Evolutionary conservation across 768 basidiomycete species (phyloP).

Genomic region (Gautieria morchelliformis): DNA sequence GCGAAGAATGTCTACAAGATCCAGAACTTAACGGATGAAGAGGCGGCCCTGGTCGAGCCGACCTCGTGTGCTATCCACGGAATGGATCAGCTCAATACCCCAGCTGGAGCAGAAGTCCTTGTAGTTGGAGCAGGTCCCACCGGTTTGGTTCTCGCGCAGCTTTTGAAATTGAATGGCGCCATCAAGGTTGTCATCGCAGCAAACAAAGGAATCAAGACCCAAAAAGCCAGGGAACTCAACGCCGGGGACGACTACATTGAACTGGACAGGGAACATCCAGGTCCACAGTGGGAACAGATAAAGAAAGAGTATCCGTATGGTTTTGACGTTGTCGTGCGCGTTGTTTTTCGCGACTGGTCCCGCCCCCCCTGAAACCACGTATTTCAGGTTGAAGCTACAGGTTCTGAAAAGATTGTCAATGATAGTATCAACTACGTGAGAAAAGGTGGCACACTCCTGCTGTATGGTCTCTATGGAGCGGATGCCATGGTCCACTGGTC

Average conservation of each 20-base stretch:
- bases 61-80: constrained; percentile 89
- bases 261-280: constrained; percentile 66
- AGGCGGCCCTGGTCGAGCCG: constrained; percentile 81
- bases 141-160: constrained; percentile 81
- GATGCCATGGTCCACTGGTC: constrained; percentile 79
- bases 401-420: constrained; percentile 79
- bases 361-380: too few relatives aligned
- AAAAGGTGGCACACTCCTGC: constrained; percentile 53
- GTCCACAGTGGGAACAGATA: constrained; percentile 69
- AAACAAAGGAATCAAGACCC: constrained; percentile 86
- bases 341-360: not conserved
- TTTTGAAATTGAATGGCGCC: constrained; percentile 83
- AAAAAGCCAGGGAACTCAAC: constrained; percentile 70
- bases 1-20: constrained; percentile 83
- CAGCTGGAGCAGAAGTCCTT: constrained; percentile 79
- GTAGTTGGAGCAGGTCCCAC: constrained; percentile 88
- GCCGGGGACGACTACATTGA: constrained; percentile 82
- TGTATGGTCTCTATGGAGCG: constrained; percentile 88
- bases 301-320: constrained; percentile 79
- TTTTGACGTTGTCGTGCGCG: constrained; percentile 65
- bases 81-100: constrained; percentile 75
- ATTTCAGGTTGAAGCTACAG: constrained; percentile 54
- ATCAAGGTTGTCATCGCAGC: constrained; percentile 73
- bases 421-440: constrained; percentile 85
- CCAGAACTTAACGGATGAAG: constrained; percentile 78